phyloP scores from a whole-genome alignment of 164 flowering plant genomes.

The Berberis thunbergii region DNA sequence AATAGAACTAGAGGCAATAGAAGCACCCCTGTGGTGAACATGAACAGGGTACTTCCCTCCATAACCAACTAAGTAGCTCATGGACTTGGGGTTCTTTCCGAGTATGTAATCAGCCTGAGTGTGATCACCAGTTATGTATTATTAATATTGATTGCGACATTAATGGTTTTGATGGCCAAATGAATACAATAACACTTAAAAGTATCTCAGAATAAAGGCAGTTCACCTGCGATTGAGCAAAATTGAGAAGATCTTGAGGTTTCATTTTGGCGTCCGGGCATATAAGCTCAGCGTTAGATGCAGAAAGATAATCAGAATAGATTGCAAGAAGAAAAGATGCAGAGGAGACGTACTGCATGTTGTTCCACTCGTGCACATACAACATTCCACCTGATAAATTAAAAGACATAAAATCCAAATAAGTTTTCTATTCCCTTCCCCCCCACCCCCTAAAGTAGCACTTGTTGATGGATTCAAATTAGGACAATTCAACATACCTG shows the following conservation, averaged over 20 bases:
- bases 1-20: conserved; percentile 39
- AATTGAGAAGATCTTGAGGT: conserved; percentile 50
- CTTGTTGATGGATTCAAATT: too few species aligned
- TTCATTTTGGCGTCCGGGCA: conserved; percentile 56
- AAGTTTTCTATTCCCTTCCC: too few species aligned
- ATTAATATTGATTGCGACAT: not conserved
- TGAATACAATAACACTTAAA: not conserved
- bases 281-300: conserved; percentile 30
- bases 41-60: conserved; percentile 54
- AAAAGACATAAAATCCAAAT: not conserved
- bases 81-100: conserved; percentile 71
- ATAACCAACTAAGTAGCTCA: conserved; percentile 78
- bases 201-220: not conserved
- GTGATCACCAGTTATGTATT: not conserved
- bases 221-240: conserved; percentile 71
- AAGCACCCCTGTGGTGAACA: conserved; percentile 80
- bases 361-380: conserved; percentile 64
- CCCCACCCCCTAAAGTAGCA: too few species aligned
- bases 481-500: conserved; percentile 30
- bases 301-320: conserved; percentile 63
- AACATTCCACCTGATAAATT: conserved; percentile 54
- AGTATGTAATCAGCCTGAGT: conserved; percentile 81
- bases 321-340: conserved; percentile 74
- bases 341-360: conserved; percentile 69
- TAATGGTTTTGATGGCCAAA: not conserved